Evolutionary conservation across 306 rosid genomes (phyloP).

Genomic region (Fragaria nilgerrensis): DNA sequence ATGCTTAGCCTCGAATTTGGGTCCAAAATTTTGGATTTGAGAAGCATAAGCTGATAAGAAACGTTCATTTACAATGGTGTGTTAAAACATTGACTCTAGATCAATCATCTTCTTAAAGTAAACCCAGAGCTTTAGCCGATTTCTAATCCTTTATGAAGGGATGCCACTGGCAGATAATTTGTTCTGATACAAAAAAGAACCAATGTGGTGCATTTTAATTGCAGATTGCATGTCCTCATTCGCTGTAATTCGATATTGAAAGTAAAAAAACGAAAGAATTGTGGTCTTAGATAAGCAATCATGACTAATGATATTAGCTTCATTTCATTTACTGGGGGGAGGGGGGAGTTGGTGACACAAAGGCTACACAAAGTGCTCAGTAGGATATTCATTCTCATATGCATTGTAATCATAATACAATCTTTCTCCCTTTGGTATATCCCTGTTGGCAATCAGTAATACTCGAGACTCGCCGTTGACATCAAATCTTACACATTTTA

Average conservation of each 20-base stretch:
- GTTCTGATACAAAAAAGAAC: neutral
- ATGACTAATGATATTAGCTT: neutral
- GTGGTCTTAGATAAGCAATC: neutral
- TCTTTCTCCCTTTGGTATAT: slow-evolving; percentile 86
- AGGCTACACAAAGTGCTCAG: slow-evolving; percentile 70
- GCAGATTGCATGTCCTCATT: neutral
- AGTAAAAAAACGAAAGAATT: neutral
- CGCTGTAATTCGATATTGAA: neutral
- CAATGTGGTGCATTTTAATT: neutral
- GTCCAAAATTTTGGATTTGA: neutral
- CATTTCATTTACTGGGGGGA: slow-evolving; percentile 7
- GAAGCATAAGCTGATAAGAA: neutral
- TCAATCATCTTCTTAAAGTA: neutral
- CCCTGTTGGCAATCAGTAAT: slow-evolving; percentile 77
- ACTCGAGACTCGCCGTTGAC: slow-evolving; percentile 79
- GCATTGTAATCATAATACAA: slow-evolving; percentile 94
- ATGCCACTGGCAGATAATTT: neutral
- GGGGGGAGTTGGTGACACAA: neutral
- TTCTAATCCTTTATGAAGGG: neutral
- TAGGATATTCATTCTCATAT: slow-evolving; percentile 85
- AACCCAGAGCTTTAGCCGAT: neutral
- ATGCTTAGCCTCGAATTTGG: neutral
- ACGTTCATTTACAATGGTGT: neutral
- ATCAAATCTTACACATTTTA: slow-evolving; percentile 76
- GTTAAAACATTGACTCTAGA: neutral